Evolutionary conservation across 306 rosid genomes (phyloP), one percentile per base, ranked within the genome.

Genomic region (Prunus mira): DNA sequence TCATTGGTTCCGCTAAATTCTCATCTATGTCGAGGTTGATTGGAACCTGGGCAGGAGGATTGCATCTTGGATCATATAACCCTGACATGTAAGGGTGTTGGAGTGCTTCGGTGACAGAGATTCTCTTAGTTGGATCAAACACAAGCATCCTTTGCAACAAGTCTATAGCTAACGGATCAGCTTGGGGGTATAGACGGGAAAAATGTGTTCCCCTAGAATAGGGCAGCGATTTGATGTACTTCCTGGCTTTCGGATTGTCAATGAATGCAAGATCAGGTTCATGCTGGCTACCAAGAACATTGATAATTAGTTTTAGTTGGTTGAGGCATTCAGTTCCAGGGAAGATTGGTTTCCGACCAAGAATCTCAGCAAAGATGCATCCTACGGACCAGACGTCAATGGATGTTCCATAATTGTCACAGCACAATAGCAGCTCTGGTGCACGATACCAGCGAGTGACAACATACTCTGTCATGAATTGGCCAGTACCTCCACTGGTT

Each of bases 391-490:
- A 94, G 13, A 91, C 86, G n/a, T 91, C 97, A 18, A 94, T 91
- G 57, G 96, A 91, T 55, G 94, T 85, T 77, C 98, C 98, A 28
- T 94, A 94, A 81, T 83, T 88, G 84, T 90, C 91, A 75, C 94
- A 90, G 73, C 91, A 71, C 54, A 94, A 69, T 11, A 94, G 89
- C 62, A 94, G 91, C 87, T 94, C 98, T 0, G 97, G 98, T 9
- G 98, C 97, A 8, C 98, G 96, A 61, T 94, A 90, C 97, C 97
- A 91, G 28, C 97, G 94, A 30, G 98, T 88, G 77, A 91, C 97
- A 64, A 93, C 97, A 81, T 93, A 91, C 82, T 91, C 97, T 25
- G 96, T 94, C 97, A 94, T 90, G 81, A 87, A 90, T 82, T 91
- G 88, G 13, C 83, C 93, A 54, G 60, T 81, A 12, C 84, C 89